A percentile compares a stretch with the other conserved stretches of the same genome.
Conservation (phyloP, 768 basidiomycete genomes). For the Hygrophoropsis aurantiaca region DNA sequence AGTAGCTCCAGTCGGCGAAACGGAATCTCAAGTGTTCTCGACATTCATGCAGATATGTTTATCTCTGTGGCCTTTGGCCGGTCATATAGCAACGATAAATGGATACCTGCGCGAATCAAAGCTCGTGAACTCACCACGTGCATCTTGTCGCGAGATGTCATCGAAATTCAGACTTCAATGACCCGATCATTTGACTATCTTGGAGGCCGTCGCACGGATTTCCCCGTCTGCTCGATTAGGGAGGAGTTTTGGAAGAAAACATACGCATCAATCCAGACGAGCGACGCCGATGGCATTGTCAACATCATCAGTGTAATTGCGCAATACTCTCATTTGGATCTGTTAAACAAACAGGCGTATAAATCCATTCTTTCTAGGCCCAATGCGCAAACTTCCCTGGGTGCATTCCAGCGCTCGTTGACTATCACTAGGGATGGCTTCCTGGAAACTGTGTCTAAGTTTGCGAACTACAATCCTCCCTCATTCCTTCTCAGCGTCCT, state of each 20-base stretch:
- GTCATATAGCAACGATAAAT: slow-evolving; percentile 36
- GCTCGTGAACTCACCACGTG: slow-evolving; percentile 41
- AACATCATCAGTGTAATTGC: slow-evolving; percentile 60
- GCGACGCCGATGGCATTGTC: slow-evolving; percentile 58
- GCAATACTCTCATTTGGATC: slow-evolving; percentile 65
- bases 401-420: slow-evolving; percentile 63
- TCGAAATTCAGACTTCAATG: slow-evolving; percentile 30
- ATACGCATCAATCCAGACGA: slow-evolving; percentile 57
- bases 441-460: slow-evolving; percentile 56
- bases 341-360: slow-evolving; percentile 54
- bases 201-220: slow-evolving; percentile 25
- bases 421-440: slow-evolving; percentile 60
- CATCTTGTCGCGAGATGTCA: slow-evolving; percentile 33
- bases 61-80: slow-evolving; percentile 46
- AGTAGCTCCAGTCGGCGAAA: slow-evolving; percentile 23
- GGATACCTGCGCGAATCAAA: slow-evolving; percentile 40
- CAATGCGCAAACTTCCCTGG: slow-evolving; percentile 37
- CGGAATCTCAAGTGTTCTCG: slow-evolving; percentile 38
- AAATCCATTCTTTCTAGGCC: slow-evolving; percentile 33
- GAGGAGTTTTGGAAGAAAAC: slow-evolving; percentile 67
- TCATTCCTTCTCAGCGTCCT: slow-evolving; percentile 56
- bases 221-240: slow-evolving; percentile 43
- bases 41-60: slow-evolving; percentile 51
- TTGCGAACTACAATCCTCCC: slow-evolving; percentile 61
- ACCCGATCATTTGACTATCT: slow-evolving; percentile 32